Evolutionary conservation across 192 early-diverging fungal species (phyloP).

Genomic region (Funneliformis geosporum): DNA sequence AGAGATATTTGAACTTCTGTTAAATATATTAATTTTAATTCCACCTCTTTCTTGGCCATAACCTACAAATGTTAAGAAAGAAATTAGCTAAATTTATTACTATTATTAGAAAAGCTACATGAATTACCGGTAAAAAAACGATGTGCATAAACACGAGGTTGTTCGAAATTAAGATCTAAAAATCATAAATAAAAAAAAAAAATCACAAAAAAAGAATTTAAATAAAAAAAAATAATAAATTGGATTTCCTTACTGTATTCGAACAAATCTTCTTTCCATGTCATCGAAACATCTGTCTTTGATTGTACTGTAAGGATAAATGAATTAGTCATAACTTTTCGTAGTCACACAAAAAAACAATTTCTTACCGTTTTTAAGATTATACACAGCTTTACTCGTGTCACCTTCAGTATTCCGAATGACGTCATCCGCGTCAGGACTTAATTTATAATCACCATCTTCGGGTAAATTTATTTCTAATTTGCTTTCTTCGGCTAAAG

Average conservation of each 20-base stretch:
- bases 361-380: conserved; percentile 39
- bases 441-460: conserved; percentile 37
- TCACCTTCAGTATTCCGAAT: not conserved
- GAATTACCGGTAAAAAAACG: conserved; percentile 61
- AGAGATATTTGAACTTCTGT: conserved; percentile 50
- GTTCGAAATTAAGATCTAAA: conserved; percentile 26
- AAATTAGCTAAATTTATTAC: not conserved
- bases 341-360: not conserved
- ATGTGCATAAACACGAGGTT: conserved; percentile 55
- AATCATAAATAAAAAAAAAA: no score
- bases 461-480: conserved; percentile 43
- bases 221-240: not conserved
- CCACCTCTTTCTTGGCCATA: conserved; percentile 88
- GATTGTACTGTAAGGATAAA: not conserved
- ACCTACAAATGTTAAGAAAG: conserved; percentile 39
- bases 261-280: conserved; percentile 50
- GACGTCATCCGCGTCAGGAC: conserved; percentile 30
- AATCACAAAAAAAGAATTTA: not conserved
- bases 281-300: conserved; percentile 49
- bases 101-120: not conserved
- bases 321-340: not conserved
- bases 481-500: conserved; percentile 50
- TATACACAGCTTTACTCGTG: conserved; percentile 46
- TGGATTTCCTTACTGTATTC: conserved; percentile 44
- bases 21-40: conserved; percentile 72